These are phyloP conservation scores for Penicillium sp. DNA, from an alignment of 2,329 filamentous ascomycete species.

Conservation along the genomic window DNA sequence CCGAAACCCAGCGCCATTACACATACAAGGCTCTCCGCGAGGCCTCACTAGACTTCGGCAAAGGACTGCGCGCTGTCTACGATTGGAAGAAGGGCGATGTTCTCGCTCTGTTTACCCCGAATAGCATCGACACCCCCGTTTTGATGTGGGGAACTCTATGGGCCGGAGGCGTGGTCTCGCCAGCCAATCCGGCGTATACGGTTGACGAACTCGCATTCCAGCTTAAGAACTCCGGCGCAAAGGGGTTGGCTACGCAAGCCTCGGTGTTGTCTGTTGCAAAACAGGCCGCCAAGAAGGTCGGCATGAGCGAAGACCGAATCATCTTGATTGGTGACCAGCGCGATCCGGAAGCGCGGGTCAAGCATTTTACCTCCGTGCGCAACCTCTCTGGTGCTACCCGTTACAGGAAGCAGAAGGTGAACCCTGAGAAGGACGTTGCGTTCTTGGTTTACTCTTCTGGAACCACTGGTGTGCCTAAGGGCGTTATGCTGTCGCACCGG, in stretches of 20 bases:
- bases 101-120: conserved; percentile 78
- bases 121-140: conserved; percentile 78
- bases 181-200: conserved; percentile 86
- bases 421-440: conserved; percentile 71
- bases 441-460: conserved; percentile 89
- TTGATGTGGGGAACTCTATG: conserved; percentile 78
- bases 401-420: conserved; percentile 62
- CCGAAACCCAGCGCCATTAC: conserved; percentile 68
- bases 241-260: conserved; percentile 72
- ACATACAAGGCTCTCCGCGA: conserved; percentile 68
- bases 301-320: conserved; percentile 70
- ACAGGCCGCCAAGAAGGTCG: conserved; percentile 68
- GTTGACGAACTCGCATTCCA: conserved; percentile 81
- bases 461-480: conserved; percentile 89
- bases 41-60: conserved; percentile 73
- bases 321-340: conserved; percentile 68
- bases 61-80: conserved; percentile 72
- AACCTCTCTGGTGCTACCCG: conserved; percentile 62
- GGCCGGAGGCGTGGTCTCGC: conserved; percentile 80
- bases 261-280: conserved; percentile 64
- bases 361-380: conserved; percentile 72
- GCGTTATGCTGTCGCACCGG: conserved; percentile 79
- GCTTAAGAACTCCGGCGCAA: conserved; percentile 74
- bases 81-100: conserved; percentile 83
- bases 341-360: conserved; percentile 60